Conservation (phyloP, 2,329 filamentous ascomycete species). For the Didymella arachidicola region DNA sequence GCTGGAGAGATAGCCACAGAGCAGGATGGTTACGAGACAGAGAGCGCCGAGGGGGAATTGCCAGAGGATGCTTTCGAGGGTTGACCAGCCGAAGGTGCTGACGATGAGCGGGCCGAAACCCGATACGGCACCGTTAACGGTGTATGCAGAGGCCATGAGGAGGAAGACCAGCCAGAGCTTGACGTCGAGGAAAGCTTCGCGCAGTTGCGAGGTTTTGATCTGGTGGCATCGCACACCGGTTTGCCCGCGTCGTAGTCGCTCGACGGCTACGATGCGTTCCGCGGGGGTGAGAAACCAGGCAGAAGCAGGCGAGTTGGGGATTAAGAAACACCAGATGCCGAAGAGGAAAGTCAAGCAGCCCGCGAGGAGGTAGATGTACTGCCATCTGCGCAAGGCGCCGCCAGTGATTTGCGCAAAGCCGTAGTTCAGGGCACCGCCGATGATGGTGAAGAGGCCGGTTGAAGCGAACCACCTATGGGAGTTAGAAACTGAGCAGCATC, state of each 20-base stretch:
- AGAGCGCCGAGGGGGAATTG: constrained; percentile 77
- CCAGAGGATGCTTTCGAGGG: constrained; percentile 56
- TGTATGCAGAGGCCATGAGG: constrained; percentile 62
- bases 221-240: constrained; percentile 62
- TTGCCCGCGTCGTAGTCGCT: constrained; percentile 57
- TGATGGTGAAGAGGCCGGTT: constrained; percentile 51
- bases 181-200: constrained; percentile 58
- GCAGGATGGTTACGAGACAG: constrained; percentile 71
- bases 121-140: constrained; percentile 59
- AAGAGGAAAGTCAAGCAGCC: constrained; percentile 63
- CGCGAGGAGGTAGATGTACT: constrained; percentile 73
- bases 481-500: not conserved
- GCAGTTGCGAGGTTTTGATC: constrained; percentile 61
- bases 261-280: constrained; percentile 65
- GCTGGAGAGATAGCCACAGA: constrained; percentile 70
- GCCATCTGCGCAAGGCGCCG: constrained; percentile 61
- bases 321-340: constrained; percentile 71
- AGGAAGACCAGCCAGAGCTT: constrained; percentile 53
- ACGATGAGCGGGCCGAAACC: constrained; percentile 51
- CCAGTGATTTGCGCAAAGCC: constrained; percentile 50
- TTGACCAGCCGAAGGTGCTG: constrained; percentile 54
- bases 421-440: constrained; percentile 46
- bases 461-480: constrained; percentile 65
- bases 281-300: constrained; percentile 73
- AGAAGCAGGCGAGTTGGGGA: constrained; percentile 70